Conservation (phyloP, 2,329 filamentous ascomycete genomes). For the Incumbomyces lentus region DNA sequence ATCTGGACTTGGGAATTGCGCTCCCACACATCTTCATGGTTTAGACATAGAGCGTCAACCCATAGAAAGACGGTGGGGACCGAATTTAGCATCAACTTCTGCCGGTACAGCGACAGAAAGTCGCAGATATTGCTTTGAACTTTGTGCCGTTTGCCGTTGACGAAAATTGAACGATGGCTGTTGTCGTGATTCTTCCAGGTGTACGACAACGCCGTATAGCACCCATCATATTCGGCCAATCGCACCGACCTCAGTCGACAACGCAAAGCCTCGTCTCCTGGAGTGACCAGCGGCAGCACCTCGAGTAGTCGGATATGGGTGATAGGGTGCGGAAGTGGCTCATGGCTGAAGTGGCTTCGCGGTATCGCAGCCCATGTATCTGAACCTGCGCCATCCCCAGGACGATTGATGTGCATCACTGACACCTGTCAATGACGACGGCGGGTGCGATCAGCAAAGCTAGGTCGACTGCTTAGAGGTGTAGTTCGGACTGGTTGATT, state of each 20-base stretch:
- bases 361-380: background rate
- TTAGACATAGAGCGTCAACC: conserved; percentile 21
- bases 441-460: background rate
- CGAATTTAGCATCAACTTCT: background rate
- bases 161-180: background rate
- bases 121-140: background rate
- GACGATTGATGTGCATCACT: background rate
- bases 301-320: conserved; percentile 6
- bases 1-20: conserved; percentile 19
- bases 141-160: background rate
- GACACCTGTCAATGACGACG: background rate
- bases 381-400: conserved; percentile 1
- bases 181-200: conserved; percentile 1
- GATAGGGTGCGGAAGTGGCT: conserved; percentile 5
- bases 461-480: background rate
- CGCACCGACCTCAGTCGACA: conserved; percentile 4
- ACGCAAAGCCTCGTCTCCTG: background rate
- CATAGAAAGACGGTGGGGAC: conserved; percentile 12
- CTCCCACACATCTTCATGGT: conserved; percentile 17
- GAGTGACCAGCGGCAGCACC: background rate
- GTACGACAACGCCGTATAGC: conserved; percentile 5
- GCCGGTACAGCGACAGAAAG: background rate
- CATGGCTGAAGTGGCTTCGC: background rate
- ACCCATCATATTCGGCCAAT: conserved; percentile 4
- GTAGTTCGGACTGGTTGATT: too few relatives aligned